phyloP scores from a whole-genome alignment of 768 basidiomycete genomes.

The Baorangia bicolor region DNA sequence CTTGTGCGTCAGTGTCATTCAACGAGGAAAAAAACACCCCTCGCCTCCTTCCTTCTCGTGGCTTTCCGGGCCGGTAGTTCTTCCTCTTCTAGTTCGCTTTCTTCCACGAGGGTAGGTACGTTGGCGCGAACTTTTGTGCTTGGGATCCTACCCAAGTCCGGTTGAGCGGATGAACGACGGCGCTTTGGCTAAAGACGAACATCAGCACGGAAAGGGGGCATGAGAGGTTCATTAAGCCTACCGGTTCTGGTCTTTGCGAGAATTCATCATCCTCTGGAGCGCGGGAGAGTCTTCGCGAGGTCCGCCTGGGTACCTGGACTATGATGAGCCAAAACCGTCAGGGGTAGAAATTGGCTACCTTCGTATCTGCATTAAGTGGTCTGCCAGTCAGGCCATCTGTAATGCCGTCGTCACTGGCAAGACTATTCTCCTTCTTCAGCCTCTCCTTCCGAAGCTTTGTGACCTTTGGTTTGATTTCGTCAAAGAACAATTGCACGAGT shows the following conservation, averaged over 20 bases:
- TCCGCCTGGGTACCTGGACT: slow-evolving; percentile 41
- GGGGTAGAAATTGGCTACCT: slow-evolving; percentile 36
- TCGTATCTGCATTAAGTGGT: slow-evolving; percentile 49
- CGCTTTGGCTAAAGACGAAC: slow-evolving; percentile 60
- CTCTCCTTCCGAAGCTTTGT: slow-evolving; percentile 62
- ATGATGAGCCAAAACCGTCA: slow-evolving; percentile 8
- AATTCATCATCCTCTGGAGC: slow-evolving; percentile 47
- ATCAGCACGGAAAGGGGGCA: slow-evolving; percentile 12
- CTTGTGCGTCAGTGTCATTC: slow-evolving; percentile 28
- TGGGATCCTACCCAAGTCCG: slow-evolving; percentile 53
- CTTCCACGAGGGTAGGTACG: slow-evolving; percentile 56
- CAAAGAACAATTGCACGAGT: slow-evolving; percentile 74
- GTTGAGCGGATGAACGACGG: slow-evolving; percentile 77
- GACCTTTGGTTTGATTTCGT: slow-evolving; percentile 64
- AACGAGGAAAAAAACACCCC: slow-evolving; percentile 5
- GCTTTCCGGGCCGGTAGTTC: slow-evolving; percentile 60
- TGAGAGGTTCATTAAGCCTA: slow-evolving; percentile 33
- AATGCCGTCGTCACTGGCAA: slow-evolving; percentile 81
- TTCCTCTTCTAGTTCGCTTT: slow-evolving; percentile 74
- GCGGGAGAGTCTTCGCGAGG: slow-evolving; percentile 65
- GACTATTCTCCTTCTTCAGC: slow-evolving; percentile 62
- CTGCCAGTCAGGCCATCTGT: slow-evolving; percentile 80
- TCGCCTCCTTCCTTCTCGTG: slow-evolving; percentile 57
- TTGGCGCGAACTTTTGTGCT: slow-evolving; percentile 35
- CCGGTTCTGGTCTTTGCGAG: slow-evolving; percentile 52